These are phyloP conservation scores for Penicillium soppii DNA, from an alignment of 495 filamentous ascomycete species.

Conservation along the genomic window DNA sequence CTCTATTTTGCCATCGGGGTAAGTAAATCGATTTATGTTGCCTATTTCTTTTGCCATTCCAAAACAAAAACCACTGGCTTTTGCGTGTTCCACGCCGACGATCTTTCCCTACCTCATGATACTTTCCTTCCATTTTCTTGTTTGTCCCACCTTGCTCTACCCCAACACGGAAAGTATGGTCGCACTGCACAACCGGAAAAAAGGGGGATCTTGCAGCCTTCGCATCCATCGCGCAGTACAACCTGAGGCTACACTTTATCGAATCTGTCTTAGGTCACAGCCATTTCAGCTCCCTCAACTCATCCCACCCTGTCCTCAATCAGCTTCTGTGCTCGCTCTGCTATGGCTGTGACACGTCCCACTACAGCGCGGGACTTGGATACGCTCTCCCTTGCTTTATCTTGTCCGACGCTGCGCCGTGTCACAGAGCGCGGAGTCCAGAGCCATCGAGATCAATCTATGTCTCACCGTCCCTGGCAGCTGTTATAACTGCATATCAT, in stretches of 20 bases:
- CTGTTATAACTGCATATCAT: conserved; percentile 3
- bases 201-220: conserved; percentile 24
- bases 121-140: conserved; percentile 7
- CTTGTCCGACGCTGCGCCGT: conserved; percentile 5
- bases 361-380: conserved; percentile 6
- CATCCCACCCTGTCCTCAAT: conserved; percentile 4
- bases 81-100: conserved; percentile 1
- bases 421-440: conserved; percentile 2
- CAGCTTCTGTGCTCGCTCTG: neutral
- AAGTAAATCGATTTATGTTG: conserved; percentile 42
- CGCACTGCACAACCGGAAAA: conserved; percentile 14
- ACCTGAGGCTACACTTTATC: conserved; percentile 11
- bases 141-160: conserved; percentile 7
- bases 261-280: neutral
- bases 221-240: conserved; percentile 18
- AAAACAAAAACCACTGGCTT: neutral
- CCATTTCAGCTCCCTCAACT: neutral
- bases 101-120: neutral
- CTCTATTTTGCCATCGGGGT: conserved; percentile 90
- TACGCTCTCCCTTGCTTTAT: neutral
- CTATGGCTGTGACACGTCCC: conserved; percentile 2
- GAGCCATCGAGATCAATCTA: conserved; percentile 14
- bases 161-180: conserved; percentile 10
- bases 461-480: conserved; percentile 16
- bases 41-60: neutral